phyloP scores from a whole-genome alignment of 2,329 filamentous ascomycete species.

The Talaromyces funiculosus region DNA sequence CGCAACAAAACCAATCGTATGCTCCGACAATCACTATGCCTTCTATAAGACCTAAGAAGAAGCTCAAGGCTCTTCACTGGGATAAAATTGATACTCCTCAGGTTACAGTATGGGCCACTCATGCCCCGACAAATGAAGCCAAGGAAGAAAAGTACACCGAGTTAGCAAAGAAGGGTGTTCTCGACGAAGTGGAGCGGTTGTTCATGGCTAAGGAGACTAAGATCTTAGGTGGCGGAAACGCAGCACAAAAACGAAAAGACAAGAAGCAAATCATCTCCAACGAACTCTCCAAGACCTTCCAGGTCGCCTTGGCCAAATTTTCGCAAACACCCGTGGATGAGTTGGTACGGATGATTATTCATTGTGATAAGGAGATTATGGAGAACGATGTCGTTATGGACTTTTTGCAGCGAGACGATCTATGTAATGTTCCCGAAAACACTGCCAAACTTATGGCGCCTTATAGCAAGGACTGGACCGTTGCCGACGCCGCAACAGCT shows the following conservation, averaged over 20 bases:
- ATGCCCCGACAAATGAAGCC: constrained; percentile 76
- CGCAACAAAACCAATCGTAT: constrained; percentile 52
- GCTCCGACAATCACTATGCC: constrained; percentile 62
- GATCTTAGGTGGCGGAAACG: constrained; percentile 62
- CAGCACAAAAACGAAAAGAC: constrained; percentile 70
- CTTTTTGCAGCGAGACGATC: constrained; percentile 85
- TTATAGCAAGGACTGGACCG: constrained; percentile 95
- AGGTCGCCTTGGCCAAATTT: constrained; percentile 92
- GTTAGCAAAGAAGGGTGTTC: constrained; percentile 85
- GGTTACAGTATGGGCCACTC: constrained; percentile 86
- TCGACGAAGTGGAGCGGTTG: constrained; percentile 95
- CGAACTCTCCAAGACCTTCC: constrained; percentile 82
- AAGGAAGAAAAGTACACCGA: constrained; percentile 96
- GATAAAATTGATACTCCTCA: constrained; percentile 93
- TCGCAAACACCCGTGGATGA: constrained; percentile 79
- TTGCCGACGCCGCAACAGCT: constrained; percentile 71
- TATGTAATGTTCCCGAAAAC: constrained; percentile 90
- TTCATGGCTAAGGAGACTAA: constrained; percentile 98
- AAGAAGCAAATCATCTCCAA: constrained; percentile 96
- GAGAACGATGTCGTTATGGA: constrained; percentile 94
- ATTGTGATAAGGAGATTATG: constrained; percentile 83
- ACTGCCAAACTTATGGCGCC: constrained; percentile 85
- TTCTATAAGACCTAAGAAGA: constrained; percentile 91
- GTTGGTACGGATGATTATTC: constrained; percentile 86
- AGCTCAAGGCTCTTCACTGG: constrained; percentile 98